A percentile compares a stretch with the other conserved stretches of the same genome.
Conservation (phyloP, 2,329 filamentous ascomycete genomes). For the Ophiostoma australiae region DNA sequence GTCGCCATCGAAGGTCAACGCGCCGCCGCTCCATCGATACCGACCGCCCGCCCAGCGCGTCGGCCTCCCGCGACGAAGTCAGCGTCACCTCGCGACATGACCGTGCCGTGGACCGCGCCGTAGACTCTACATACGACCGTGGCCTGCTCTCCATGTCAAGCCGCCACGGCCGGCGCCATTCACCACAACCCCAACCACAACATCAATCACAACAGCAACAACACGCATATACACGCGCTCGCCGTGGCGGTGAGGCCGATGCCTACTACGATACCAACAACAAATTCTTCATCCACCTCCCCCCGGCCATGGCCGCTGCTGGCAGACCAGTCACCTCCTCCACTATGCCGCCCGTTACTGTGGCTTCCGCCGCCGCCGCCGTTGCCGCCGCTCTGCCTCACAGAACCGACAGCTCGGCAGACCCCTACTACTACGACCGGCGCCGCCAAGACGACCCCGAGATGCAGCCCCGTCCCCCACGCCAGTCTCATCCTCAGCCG, state of each 20-base stretch:
- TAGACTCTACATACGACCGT: not conserved
- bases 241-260: constrained; percentile 22
- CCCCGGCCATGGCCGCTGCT: not conserved
- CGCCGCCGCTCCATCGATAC: constrained; percentile 40
- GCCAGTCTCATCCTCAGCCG: constrained; percentile 28
- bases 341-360: not conserved
- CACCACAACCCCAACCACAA: not conserved
- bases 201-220: not conserved
- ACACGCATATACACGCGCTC: not conserved
- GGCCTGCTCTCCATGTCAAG: not conserved
- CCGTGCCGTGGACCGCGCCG: not conserved
- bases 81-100: not conserved
- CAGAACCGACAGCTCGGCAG: not conserved
- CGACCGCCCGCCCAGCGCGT: constrained; percentile 24
- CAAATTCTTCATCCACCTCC: constrained; percentile 16
- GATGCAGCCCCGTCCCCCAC: constrained; percentile 20
- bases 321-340: constrained; percentile 12
- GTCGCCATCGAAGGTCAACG: constrained; percentile 37
- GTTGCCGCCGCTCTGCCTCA: not conserved
- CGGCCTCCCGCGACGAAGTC: constrained; percentile 23
- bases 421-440: constrained; percentile 20
- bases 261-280: constrained; percentile 23
- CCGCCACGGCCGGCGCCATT: not conserved
- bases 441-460: constrained; percentile 15
- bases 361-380: not conserved